Evolutionary conservation across 129 eudicot species (phyloP).

Genomic region (Helianthus tuberosus): DNA sequence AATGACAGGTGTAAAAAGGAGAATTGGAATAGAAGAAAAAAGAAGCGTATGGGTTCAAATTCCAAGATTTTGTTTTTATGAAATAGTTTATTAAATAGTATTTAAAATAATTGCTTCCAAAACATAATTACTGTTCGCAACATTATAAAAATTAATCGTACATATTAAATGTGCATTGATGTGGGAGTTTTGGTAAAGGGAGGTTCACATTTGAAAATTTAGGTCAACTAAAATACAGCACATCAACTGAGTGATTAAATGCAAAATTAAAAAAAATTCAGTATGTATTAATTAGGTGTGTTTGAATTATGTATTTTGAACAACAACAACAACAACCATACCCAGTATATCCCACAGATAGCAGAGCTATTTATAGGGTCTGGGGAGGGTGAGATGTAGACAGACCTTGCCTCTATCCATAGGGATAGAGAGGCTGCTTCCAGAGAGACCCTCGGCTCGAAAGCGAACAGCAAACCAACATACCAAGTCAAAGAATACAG

Average conservation of each 20-base stretch:
- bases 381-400: no score
- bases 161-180: constrained; percentile 43
- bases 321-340: no score
- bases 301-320: constrained; percentile 11
- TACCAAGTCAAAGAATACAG: no score
- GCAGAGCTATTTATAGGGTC: no score
- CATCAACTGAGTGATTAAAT: constrained; percentile 31
- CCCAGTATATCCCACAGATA: no score
- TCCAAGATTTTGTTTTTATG: not conserved
- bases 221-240: constrained; percentile 31
- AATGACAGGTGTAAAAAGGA: no score
- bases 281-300: constrained; percentile 18
- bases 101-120: not conserved
- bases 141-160: constrained; percentile 17
- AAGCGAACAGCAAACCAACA: no score
- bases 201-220: constrained; percentile 15
- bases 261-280: constrained; percentile 16
- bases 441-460: no score
- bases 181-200: constrained; percentile 23
- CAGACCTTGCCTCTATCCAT: no score
- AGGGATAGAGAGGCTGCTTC: no score
- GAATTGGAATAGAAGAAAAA: no score
- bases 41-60: no score
- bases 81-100: not conserved
- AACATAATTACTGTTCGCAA: constrained; percentile 22